Base-by-base conservation (phyloP, 176 grass and related monocot species). In the Cenchrus purpureus region DNA sequence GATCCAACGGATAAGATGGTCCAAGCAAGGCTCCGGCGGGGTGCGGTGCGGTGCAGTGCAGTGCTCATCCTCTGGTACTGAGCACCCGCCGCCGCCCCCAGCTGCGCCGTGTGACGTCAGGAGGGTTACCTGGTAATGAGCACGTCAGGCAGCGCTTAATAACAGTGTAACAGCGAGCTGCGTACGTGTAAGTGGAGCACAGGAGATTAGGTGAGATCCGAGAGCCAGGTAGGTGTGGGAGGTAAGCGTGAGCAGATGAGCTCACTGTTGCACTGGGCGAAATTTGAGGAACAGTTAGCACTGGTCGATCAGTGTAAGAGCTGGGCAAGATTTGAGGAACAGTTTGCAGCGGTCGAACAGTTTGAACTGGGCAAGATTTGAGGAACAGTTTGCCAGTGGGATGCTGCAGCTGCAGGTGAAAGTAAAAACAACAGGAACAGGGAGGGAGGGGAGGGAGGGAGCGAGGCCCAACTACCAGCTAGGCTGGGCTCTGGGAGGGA, bases 171-270 rank as follows among this genome's bases (percentile, higher is more conserved):
- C 57, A 54, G 61, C 32, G 19, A 34, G 45, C 15, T 45, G 32
- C 65, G 80, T 11, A 43, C 37, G 37, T 40, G 37, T 88, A 83
- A 78, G 76, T 78, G 55, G 44, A 28, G 32, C 1, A 17, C 82
- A 76, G 54, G 71, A 45, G 61, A 16, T 13, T 69, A 64, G 78
- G 71, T 81, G 82, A 89, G 84, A 25, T 72, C 37, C 69, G 52
- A 84, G 69, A 2, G 19, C 55, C 1, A 63, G 22, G 68, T 68
- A 65, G 32, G n/a, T 45, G 13, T 19, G 72, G n/a, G 82, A 63
- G n/a, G 52, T 56, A 81, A 42, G 51, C 32, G 32, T 11, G 54
- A 68, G 43, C 6, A 70, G 52, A 42, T 16, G 68, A 32, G 10
- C 19, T 16, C 13, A 49, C 71, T 49, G 46, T 45, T 17, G 14